Conservation (phyloP, 2,329 filamentous ascomycete species). For the Elsinoe fawcettii region DNA sequence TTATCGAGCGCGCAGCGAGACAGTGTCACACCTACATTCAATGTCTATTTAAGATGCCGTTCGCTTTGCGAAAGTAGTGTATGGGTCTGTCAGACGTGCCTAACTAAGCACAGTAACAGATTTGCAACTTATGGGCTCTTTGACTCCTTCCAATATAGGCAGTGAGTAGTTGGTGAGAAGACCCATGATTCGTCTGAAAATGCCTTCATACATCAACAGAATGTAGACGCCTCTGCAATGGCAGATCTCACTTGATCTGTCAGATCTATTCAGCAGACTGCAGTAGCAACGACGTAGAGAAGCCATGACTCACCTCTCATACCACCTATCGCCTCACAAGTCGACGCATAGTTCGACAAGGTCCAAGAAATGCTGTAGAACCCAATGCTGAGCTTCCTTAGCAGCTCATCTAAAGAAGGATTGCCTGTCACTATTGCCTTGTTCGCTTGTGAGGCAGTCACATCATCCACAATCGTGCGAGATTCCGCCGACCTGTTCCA, state of each 20-base stretch:
- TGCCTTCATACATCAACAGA: too few species aligned
- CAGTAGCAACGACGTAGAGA: background rate
- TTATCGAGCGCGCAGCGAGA: too few species aligned
- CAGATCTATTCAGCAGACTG: background rate
- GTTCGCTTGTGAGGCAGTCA: background rate
- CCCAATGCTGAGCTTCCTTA: conserved; percentile 13
- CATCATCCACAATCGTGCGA: background rate
- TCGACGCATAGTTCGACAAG: conserved; percentile 18
- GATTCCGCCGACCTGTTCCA: background rate
- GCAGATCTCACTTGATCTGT: background rate
- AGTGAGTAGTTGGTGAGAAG: too few species aligned
- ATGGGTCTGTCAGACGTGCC: too few species aligned
- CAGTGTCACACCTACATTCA: too few species aligned
- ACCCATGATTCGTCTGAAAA: too few species aligned
- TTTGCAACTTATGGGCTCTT: too few species aligned
- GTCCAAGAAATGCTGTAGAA: conserved; percentile 16
- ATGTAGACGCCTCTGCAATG: too few species aligned
- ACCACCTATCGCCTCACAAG: conserved; percentile 20
- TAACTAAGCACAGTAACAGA: too few species aligned
- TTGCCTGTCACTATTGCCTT: conserved; percentile 9
- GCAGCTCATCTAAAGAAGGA: background rate
- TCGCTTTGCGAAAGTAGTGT: too few species aligned
- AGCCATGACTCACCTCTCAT: conserved; percentile 18
- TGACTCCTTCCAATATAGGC: too few species aligned
- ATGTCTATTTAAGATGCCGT: too few species aligned